Evolutionary conservation across 2,329 filamentous ascomycete species (phyloP), one percentile per base, ranked within the genome.

Genomic region (Cryphonectria nitschkei): DNA sequence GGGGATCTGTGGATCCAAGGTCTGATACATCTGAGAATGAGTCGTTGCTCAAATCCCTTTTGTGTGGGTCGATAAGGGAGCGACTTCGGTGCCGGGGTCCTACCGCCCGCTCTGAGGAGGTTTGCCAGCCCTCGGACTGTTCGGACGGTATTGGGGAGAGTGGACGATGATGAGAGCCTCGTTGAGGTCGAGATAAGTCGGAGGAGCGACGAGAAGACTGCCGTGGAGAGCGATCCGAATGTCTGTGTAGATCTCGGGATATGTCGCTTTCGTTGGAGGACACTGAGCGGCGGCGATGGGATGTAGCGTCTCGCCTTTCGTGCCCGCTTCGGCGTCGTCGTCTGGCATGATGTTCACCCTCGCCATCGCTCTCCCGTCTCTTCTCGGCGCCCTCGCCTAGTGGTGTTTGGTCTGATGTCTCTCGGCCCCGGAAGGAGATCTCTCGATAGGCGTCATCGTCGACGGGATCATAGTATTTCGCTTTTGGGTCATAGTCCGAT

Each of bases 401-500:
- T 16, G 19, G 9, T 43, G 37, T 14, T 32, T 61, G 22, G 5
- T 16, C 60, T 7, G 34, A 26, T 22, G 52, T 6, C 8, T 60
- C 62, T 7, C 13, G 34, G 22, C 54, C 39, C 11, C 32, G 68
- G 58, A 69, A 52, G 11, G 70, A 70, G 11, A 72, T 70, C 14
- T 66, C 50, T 22, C 61, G 26, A 52, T 70, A 70, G 41, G 61
- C 70, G 14, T 72, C 65, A 14, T 70, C 70, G 7, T 72, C 39
- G n/a, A 72, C 65, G 8, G 67, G 32, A 8, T 70, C 29, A 32
- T 72, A 72, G 46, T 72, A 72, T 29, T 70, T 72, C 43, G 69
- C 68, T 37, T 67, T 72, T 3, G 70, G 70, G 22, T 72, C 68
- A 37, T 72, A 72, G 65, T 70, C 70, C 60, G 70, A 65, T 26